Evolutionary conservation across 805 yeast genomes (phyloP), one percentile per base, ranked within the genome.

Genomic region (Zygosaccharomyces gambellarensis): DNA sequence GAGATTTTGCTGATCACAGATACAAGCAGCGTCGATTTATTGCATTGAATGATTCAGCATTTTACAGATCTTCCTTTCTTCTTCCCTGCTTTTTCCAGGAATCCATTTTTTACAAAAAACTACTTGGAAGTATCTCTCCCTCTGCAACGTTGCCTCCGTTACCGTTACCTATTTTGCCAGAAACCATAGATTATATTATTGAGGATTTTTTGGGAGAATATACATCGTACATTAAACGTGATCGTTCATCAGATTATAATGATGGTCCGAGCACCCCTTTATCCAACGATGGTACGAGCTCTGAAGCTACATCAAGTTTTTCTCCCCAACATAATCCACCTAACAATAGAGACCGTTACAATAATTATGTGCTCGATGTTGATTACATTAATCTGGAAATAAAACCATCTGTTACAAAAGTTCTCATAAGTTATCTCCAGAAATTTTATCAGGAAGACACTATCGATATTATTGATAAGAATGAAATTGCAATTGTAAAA

Each of bases 21-120:
- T 59, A 61, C 8, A 59, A 68, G 17, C 97, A 90, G 62, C 82
- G 82, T 46, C 71, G 72, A 2, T 95, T 87, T 64, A 67, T 90
- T 1, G 69, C 78, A 17, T 55, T 71, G 5, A 86, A 88, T 58
- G 99, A 94, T 71, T 85, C 87, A 0, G 89, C 96, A 0, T 89
- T 81, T 53, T 94, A 88, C 56, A 69, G 99, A 48, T 72, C 82
- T 19, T 83, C 94, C 0, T 90, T 89, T 62, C 65, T 92, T 27
- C 63, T 92, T 7, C 76, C 78, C 3, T 75, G 73, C 5, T 73
- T 74, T 11, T 68, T 70, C 11, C 76, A 83, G 47, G 77, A 75
- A 43, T 64, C 68, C 0, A 57, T 57, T 19, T 36, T 54, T 0
- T 87, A 83, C 55, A 66, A 72, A n/a, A 71, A 72, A 4, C 71